Base-by-base conservation (phyloP, 306 rosid genomes). In the Albizia julibrissin region DNA sequence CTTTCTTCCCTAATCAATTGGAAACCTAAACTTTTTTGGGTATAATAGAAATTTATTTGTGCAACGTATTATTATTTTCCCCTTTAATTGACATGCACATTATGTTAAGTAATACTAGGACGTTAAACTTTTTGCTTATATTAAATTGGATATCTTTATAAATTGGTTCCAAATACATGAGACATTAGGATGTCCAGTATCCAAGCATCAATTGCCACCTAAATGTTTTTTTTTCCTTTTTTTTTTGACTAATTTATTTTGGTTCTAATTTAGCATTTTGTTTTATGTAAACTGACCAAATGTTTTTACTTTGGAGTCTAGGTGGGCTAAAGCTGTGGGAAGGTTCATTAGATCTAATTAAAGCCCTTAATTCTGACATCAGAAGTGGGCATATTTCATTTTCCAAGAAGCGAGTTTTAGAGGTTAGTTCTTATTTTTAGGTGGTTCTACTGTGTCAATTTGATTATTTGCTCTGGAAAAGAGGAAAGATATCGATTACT, bases 241-340 rank as follows among this genome's bases (percentile, higher is more conserved):
- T 19, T 27, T 18, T 18, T n/a, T 3, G 4, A 37, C 21, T 10
- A 8, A 8, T 68, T 68, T 68, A 43, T 68, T 68, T 68, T 68
- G 47, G 47, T 37, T 68, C 72, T 68, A 68, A 40, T 34, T 33
- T 68, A 37, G 21, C 18, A 37, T 68, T 37, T 37, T 37, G 22
- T 8, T 18, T 11, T 10, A 3, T 19, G 69, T 34, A 72, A 26
- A 54, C 50, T 76, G 73, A 50, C 6, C 77, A 65, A 62, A 72
- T 40, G 37, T 69, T 62, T 31, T 54, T 37, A 44, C 29, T 39
- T 81, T 85, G 74, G 83, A 50, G 29, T 83, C 42, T 70, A 95
- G 98, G 98, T 40, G 98, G 97, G 16, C 82, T 95, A 77, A 93
- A 95, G 92, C 82, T 92, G 79, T 95, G 99, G 98, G 97, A 92